Percentiles rank a stretch among this genome's conserved stretches.
Conservation (phyloP, 176 grass and related monocot genomes). For the Rhynchospora tenuis region DNA sequence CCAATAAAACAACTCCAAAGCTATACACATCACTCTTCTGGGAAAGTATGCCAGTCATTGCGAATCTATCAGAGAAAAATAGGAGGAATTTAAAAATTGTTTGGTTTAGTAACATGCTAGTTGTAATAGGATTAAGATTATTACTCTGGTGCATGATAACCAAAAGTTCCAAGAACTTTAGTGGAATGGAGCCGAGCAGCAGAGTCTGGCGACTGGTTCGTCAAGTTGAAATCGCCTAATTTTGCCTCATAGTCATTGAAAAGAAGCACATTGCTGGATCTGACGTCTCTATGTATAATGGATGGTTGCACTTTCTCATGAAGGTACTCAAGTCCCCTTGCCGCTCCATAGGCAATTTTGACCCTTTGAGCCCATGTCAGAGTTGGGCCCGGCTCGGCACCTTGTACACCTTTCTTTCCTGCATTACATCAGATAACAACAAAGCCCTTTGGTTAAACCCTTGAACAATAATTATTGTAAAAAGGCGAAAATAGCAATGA, state of each 20-base stretch:
- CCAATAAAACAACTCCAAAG: slow-evolving; percentile 73
- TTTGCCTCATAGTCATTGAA: slow-evolving; percentile 66
- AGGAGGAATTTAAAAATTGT: neutral
- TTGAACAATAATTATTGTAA: neutral
- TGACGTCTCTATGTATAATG: slow-evolving; percentile 76
- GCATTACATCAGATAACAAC: neutral
- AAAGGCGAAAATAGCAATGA: neutral
- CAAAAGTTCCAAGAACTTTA: slow-evolving; percentile 92
- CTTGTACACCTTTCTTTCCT: slow-evolving; percentile 93
- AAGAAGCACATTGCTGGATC: slow-evolving; percentile 93
- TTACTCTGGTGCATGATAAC: slow-evolving; percentile 93
- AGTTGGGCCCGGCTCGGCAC: slow-evolving; percentile 53
- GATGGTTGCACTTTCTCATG: slow-evolving; percentile 77
- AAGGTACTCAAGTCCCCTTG: slow-evolving; percentile 73
- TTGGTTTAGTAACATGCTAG: neutral
- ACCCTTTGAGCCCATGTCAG: slow-evolving; percentile 73
- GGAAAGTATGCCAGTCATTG: slow-evolving; percentile 78
- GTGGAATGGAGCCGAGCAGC: slow-evolving; percentile 87
- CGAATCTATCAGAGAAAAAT: slow-evolving; percentile 41
- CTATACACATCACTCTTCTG: slow-evolving; percentile 98
- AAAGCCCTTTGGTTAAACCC: neutral
- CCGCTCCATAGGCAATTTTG: slow-evolving; percentile 60
- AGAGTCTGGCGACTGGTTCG: slow-evolving; percentile 83
- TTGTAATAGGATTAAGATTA: neutral
- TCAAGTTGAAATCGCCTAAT: slow-evolving; percentile 92